Conservation (phyloP, 139 green algal genomes). For the Chlorella sp. region DNA sequence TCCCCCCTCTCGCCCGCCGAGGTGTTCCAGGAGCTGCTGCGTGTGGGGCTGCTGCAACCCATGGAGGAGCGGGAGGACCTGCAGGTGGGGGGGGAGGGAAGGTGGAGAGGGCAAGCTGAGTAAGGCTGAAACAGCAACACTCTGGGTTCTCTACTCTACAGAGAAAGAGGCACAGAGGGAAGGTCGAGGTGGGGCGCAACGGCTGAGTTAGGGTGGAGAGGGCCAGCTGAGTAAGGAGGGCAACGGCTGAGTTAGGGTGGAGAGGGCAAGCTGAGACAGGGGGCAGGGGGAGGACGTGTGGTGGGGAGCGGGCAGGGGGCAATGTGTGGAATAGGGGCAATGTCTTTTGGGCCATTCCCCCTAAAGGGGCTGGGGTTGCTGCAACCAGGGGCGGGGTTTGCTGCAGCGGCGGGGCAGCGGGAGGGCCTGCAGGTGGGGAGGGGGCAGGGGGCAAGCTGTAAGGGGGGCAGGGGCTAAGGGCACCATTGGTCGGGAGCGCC, state of each 20-base stretch:
- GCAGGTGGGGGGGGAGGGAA: not conserved
- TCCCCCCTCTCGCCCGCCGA: not conserved
- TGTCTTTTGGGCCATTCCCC: not conserved
- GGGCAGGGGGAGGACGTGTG: conserved; percentile 11
- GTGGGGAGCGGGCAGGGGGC: not conserved
- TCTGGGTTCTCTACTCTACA: no score
- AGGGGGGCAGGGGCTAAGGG: no score
- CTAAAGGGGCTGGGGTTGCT: not conserved
- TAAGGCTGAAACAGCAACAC: not conserved
- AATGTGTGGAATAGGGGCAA: not conserved
- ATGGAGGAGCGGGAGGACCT: conserved; percentile 17
- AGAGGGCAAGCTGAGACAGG: not conserved
- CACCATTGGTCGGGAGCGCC: no score
- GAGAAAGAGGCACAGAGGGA: no score
- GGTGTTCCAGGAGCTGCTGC: conserved; percentile 29
- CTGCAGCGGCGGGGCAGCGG: not conserved
- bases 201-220: not conserved
- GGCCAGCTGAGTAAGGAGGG: not conserved
- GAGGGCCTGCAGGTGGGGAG: no score
- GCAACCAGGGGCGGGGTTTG: not conserved
- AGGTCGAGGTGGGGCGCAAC: not conserved
- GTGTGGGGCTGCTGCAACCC: not conserved
- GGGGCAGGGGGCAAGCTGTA: no score
- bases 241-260: not conserved
- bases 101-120: not conserved